Conservation (phyloP, 1,284 basidiomycete genomes). For the Ceratobasidium sp. region DNA sequence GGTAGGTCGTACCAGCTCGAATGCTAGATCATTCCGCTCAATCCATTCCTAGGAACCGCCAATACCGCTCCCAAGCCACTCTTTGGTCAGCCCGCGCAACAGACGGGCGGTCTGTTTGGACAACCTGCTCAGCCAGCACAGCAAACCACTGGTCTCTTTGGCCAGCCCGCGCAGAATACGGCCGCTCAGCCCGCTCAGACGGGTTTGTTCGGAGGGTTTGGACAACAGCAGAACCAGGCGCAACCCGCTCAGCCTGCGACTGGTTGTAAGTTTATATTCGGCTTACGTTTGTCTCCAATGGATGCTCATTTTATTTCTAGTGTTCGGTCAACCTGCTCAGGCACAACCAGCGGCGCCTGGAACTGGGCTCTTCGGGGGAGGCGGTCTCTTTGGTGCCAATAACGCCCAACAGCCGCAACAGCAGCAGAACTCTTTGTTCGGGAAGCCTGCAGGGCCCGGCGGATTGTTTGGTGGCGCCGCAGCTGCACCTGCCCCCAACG, state of each 20-base stretch:
- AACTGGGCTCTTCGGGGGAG: conserved; percentile 49
- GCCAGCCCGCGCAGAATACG: conserved; percentile 54
- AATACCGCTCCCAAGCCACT: conserved; percentile 43
- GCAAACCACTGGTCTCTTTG: conserved; percentile 64
- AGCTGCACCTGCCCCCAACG: conserved; percentile 57
- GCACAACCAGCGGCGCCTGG: conserved; percentile 46
- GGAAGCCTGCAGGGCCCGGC: conserved; percentile 47
- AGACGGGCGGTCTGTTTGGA: conserved; percentile 45
- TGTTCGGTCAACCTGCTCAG: conserved; percentile 40
- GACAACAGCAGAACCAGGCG: conserved; percentile 52
- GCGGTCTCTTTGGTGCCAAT: conserved; percentile 51
- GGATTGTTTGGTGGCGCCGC: conserved; percentile 64
- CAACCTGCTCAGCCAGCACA: conserved; percentile 53
- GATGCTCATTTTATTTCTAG: not conserved
- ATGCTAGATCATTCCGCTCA: not conserved
- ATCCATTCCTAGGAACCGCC: conserved; percentile 42
- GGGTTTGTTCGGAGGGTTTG: conserved; percentile 58
- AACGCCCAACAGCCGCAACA: conserved; percentile 56
- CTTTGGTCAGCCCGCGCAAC: conserved; percentile 48
- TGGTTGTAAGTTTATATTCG: conserved; percentile 19
- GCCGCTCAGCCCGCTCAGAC: conserved; percentile 53
- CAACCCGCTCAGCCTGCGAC: conserved; percentile 51
- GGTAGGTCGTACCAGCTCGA: conserved; percentile 43
- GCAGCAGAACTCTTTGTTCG: conserved; percentile 48
- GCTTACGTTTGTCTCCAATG: not conserved